Conservation (phyloP, 2,329 filamentous ascomycete species). For the Knufia petricola region DNA sequence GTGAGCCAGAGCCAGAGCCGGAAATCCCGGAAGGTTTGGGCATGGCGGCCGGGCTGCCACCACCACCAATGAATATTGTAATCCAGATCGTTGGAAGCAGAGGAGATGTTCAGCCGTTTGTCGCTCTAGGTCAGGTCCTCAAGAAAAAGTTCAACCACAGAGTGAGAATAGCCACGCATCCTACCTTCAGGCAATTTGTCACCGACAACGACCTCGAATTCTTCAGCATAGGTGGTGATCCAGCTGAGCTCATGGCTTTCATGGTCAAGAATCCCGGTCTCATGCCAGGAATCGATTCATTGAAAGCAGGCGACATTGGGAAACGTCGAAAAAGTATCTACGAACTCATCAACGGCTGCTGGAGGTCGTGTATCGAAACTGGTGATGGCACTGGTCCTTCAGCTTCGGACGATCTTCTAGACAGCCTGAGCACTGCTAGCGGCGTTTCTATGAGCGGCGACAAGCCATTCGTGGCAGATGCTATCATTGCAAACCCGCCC, state of each 20-base stretch:
- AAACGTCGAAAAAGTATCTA: constrained; percentile 65
- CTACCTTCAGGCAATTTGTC: constrained; percentile 58
- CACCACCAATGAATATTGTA: constrained; percentile 57
- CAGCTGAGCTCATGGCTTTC: constrained; percentile 70
- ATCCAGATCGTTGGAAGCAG: constrained; percentile 67
- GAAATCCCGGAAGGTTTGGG: constrained; percentile 63
- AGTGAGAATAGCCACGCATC: constrained; percentile 63
- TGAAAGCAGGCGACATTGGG: constrained; percentile 67
- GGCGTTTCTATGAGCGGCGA: constrained; percentile 35
- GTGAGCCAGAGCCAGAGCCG: constrained; percentile 48
- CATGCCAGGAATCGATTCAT: constrained; percentile 69
- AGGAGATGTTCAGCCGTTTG: constrained; percentile 67
- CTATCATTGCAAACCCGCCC: constrained; percentile 78
- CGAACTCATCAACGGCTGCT: constrained; percentile 73
- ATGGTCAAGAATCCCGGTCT: constrained; percentile 85
- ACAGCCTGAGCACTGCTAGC: constrained; percentile 29
- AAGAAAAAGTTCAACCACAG: constrained; percentile 59
- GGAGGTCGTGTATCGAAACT: constrained; percentile 74
- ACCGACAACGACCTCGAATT: constrained; percentile 64
- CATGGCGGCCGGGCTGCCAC: constrained; percentile 51
- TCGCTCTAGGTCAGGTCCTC: constrained; percentile 57
- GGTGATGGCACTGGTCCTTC: constrained; percentile 54
- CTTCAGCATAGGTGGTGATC: constrained; percentile 67
- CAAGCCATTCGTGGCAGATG: constrained; percentile 71
- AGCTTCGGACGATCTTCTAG: constrained; percentile 44